These are phyloP conservation scores for Artemisia tridentata DNA, from an alignment of 129 eudicot genomes.

Conservation along the genomic window DNA sequence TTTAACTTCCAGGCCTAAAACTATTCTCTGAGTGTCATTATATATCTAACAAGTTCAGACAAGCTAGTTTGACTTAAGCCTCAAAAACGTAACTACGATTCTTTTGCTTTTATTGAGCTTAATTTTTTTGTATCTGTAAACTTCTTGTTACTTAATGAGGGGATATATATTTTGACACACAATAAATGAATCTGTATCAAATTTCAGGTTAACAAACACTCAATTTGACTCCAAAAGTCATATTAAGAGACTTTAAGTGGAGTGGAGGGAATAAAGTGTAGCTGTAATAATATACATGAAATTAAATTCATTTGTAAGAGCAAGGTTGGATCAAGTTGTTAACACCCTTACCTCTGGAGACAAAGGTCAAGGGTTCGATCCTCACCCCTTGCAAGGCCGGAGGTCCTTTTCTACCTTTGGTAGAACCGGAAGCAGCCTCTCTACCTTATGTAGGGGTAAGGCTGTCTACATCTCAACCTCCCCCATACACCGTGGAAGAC, in stretches of 20 bases:
- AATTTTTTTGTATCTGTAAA: neutral
- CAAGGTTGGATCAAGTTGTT: too few relatives aligned
- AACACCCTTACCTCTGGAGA: too few relatives aligned
- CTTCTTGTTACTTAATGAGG: neutral
- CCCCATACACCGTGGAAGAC: too few relatives aligned
- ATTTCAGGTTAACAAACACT: neutral
- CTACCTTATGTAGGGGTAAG: too few relatives aligned
- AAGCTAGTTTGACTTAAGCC: conserved; percentile 5
- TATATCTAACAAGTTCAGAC: neutral
- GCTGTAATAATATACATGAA: neutral
- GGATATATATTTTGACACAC: neutral
- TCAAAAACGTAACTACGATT: neutral
- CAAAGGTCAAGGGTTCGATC: too few relatives aligned
- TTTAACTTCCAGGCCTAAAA: neutral
- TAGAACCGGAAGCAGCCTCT: too few relatives aligned
- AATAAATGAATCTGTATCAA: neutral
- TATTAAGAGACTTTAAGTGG: neutral
- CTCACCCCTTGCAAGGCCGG: too few relatives aligned
- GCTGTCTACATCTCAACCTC: too few relatives aligned
- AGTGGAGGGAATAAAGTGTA: neutral
- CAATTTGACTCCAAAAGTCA: conserved; percentile 12
- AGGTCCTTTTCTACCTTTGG: too few relatives aligned
- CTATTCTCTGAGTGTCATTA: conserved; percentile 1
- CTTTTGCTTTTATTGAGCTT: neutral
- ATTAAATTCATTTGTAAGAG: neutral